Evolutionary conservation across 2,329 filamentous ascomycete species (phyloP).

Genomic region (Colletotrichum musae): DNA sequence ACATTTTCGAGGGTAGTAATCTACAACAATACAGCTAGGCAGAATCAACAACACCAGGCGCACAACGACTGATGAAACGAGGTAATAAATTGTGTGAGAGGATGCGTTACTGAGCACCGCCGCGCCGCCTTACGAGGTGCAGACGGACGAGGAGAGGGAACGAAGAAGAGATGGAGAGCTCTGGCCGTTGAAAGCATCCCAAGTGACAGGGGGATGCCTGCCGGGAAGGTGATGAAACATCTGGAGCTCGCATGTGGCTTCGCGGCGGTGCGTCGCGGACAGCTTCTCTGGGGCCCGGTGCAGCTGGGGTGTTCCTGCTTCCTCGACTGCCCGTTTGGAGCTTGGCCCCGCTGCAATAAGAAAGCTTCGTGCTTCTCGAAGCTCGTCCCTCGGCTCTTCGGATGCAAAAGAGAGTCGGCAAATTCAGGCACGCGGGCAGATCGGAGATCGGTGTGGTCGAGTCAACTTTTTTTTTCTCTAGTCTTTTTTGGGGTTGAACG

Average conservation of each 20-base stretch:
- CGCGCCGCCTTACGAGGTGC: too few species aligned
- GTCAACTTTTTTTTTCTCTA: not conserved
- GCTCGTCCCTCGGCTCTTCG: conserved; percentile 27
- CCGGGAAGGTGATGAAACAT: conserved; percentile 23
- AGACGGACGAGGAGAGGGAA: too few species aligned
- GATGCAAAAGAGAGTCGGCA: not conserved
- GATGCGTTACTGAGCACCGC: too few species aligned
- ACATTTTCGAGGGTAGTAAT: conserved; percentile 36
- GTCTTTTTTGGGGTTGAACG: not conserved
- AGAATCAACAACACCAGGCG: too few species aligned
- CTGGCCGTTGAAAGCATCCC: not conserved
- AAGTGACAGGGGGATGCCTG: conserved; percentile 31
- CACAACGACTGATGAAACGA: too few species aligned
- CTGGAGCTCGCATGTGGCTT: conserved; percentile 16
- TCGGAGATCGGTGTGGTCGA: conserved; percentile 8
- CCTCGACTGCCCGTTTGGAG: conserved; percentile 20
- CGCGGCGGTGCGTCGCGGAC: conserved; percentile 7
- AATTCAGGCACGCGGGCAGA: conserved; percentile 7
- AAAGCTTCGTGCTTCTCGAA: conserved; percentile 26
- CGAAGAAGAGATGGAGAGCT: not conserved
- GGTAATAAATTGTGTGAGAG: too few species aligned
- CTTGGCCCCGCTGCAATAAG: conserved; percentile 27
- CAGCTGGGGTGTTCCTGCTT: conserved; percentile 31
- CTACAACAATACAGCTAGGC: conserved; percentile 7
- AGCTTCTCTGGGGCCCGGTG: conserved; percentile 13